Base-by-base conservation (phyloP, 805 yeast species). In the Nematodospora valgi region DNA sequence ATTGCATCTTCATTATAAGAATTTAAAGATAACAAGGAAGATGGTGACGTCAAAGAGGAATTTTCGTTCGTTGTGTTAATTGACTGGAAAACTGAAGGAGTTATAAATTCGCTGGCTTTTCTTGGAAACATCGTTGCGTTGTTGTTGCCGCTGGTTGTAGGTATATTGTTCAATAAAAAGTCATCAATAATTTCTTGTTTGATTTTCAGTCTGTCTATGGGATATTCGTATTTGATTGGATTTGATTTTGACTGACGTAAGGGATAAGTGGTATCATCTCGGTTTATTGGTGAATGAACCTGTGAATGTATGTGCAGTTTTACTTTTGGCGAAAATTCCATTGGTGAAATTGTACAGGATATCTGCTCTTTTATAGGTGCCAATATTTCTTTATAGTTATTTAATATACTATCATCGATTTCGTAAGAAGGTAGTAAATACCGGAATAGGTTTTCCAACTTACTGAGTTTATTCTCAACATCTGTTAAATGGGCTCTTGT, bases 401-500 rank as follows among this genome's bases (percentile, higher is more conserved):
- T 39, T 14, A 36, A 25, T 10, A 48, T 27, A 23, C 47, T 37
- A 3, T 50, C 43, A 22, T 54, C 56, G 12, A 56, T 34, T 20
- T 47, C 46, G 25, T 45, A 39, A 31, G 30, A 9, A 4, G 70
- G 65, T 33, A 67, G 45, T 33, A 67, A 50, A 27, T 44, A 64
- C 21, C 52, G 48, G 26, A 68, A 35, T 39, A 66, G 37, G 27
- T 49, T 49, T 29, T 62, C 59, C 38, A 62, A 51, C 14, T 49
- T 48, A 30, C 46, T 47, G 20, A 62, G 60, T 38, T 54, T 51
- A 37, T 65, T 71, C 56, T 86, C 95, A 19, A 86, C 87, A 35
- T 74, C 74, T 11, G 95, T 86, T 45, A 86, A 62, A 59, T 85
- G 82, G 4, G 83, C 86, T 46, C 96, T 64, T 0, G 95, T 86